Evolutionary conservation across 2,329 filamentous ascomycete genomes (phyloP).

Genomic region (Fusarium sarcochroum): DNA sequence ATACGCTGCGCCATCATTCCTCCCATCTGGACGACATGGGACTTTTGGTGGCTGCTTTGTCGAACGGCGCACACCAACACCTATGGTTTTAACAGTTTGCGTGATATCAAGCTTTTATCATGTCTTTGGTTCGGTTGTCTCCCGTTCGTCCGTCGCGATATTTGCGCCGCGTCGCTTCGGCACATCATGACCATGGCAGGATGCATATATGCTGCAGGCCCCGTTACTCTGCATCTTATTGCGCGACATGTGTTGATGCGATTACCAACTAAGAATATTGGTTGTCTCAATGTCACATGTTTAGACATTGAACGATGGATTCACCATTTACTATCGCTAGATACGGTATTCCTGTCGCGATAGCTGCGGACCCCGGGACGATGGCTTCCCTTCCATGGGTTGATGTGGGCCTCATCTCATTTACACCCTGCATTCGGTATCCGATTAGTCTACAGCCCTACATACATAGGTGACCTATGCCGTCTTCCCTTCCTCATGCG

Average conservation of each 20-base stretch:
- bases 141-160: not conserved
- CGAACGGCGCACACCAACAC: not conserved
- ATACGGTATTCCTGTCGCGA: not conserved
- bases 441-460: slow-evolving; percentile 31
- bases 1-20: slow-evolving; percentile 38
- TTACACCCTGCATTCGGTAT: slow-evolving; percentile 29
- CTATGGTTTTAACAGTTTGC: not conserved
- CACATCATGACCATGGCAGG: slow-evolving; percentile 4
- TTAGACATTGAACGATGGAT: not conserved
- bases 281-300: slow-evolving; percentile 20
- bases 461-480: slow-evolving; percentile 5
- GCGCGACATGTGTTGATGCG: not conserved
- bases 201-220: not conserved
- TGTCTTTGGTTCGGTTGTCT: slow-evolving; percentile 7
- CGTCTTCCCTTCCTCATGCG: not conserved
- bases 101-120: not conserved
- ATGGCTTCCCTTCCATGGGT: slow-evolving; percentile 7
- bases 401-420: slow-evolving; percentile 23
- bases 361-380: not conserved
- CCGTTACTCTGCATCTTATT: not conserved
- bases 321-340: slow-evolving; percentile 8
- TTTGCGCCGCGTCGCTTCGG: slow-evolving; percentile 9
- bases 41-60: slow-evolving; percentile 5
- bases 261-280: not conserved
- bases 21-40: slow-evolving; percentile 10